Percentiles rank a stretch among this genome's conserved stretches.
Evolutionary conservation across 139 green algal genomes (phyloP).

Genomic region (Coelastrella sp.): DNA sequence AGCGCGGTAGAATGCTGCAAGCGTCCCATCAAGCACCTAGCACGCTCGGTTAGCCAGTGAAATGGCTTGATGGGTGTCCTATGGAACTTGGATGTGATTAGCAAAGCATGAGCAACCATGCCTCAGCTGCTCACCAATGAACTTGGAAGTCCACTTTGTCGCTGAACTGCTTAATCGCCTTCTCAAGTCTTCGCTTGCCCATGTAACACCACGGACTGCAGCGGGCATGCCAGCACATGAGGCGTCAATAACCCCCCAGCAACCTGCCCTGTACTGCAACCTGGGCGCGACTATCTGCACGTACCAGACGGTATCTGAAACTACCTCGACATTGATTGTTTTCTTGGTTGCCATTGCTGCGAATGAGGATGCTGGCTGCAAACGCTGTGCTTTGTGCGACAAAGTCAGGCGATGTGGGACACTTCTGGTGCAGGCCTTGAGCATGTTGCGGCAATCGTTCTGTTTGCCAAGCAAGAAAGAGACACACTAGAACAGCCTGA

Average conservation of each 20-base stretch:
- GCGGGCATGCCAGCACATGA: background rate
- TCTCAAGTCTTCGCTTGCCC: conserved; percentile 41
- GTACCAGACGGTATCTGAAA: conserved; percentile 36
- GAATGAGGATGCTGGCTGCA: background rate
- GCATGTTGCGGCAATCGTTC: background rate
- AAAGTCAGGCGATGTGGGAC: background rate
- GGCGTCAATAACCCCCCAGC: no score
- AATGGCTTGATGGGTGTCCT: background rate
- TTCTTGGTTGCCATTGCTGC: background rate
- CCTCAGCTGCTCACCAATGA: conserved; percentile 10
- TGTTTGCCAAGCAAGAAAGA: no score
- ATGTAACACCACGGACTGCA: conserved; percentile 46
- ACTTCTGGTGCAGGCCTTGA: background rate
- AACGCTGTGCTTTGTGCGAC: background rate
- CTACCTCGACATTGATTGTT: conserved; percentile 23
- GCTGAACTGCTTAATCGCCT: conserved; percentile 22
- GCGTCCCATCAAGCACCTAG: no score
- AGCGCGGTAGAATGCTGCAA: no score
- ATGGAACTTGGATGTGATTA: background rate
- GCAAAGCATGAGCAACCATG: background rate
- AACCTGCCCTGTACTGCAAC: background rate
- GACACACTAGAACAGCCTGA: no score
- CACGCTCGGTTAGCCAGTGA: no score
- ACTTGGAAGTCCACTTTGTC: conserved; percentile 10
- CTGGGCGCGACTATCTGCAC: background rate